These are phyloP conservation scores for Henckelia pumila DNA, from an alignment of 257 asterid genomes.

Conservation along the genomic window DNA sequence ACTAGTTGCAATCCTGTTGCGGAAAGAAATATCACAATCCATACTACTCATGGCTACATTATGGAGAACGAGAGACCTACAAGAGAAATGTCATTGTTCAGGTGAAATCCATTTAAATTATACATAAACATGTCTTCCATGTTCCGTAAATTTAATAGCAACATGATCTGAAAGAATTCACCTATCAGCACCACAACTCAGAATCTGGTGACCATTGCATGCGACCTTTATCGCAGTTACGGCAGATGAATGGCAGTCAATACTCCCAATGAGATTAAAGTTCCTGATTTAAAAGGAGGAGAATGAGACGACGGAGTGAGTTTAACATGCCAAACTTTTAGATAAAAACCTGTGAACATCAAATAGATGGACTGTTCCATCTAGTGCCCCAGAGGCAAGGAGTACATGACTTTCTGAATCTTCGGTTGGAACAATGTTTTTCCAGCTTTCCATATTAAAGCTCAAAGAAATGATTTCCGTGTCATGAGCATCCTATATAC, in stretches of 20 bases:
- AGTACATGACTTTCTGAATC: constrained; percentile 31
- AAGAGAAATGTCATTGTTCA: too few relatives aligned
- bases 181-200: constrained; percentile 59
- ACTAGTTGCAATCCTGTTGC: constrained; percentile 35
- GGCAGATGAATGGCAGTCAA: constrained; percentile 51
- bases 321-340: constrained; percentile 23
- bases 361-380: constrained; percentile 57
- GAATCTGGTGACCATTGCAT: constrained; percentile 46
- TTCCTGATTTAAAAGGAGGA: constrained; percentile 36
- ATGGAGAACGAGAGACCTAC: constrained; percentile 57
- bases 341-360: constrained; percentile 51
- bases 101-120: too few relatives aligned
- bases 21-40: constrained; percentile 41
- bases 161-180: constrained; percentile 33
- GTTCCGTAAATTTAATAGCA: not conserved
- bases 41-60: constrained; percentile 40
- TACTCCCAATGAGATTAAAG: constrained; percentile 50
- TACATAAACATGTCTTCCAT: too few relatives aligned
- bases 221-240: constrained; percentile 51
- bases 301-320: constrained; percentile 14
- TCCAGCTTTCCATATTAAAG: constrained; percentile 42
- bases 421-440: constrained; percentile 26
- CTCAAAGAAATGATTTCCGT: constrained; percentile 60
- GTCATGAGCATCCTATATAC: constrained; percentile 59
- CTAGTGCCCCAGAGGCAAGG: constrained; percentile 66